Base-by-base conservation (phyloP, 495 filamentous ascomycete species). In the Xylaria nigripes region DNA sequence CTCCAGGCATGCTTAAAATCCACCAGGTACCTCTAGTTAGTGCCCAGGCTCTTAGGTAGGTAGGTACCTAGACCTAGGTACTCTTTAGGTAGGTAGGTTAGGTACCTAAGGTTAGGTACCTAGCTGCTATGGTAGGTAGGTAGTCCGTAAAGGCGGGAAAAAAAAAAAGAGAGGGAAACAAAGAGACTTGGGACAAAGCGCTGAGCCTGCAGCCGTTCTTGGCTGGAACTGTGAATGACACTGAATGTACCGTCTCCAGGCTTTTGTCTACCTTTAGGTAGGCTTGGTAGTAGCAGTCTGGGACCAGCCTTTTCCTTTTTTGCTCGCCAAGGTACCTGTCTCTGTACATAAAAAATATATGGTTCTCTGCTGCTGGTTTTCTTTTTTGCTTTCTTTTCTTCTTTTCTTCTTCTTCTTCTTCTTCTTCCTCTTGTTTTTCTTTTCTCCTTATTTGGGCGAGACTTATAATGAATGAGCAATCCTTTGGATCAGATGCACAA, bases 1-100 rank as follows among this genome's bases (percentile, higher is more conserved):
- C 68, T 18, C 44, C 43, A 40, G 72, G 72, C 73, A 76, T 77
- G 61, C 16, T 40, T 40, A 40, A 40, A 40, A 54, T 63, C 43
- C 54, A 56, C 46, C 50, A 43, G 41, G 16, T 38, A 10, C 40
- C 44, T 34, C 51, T 48, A 54, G 45, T n/a, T n/a, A n/a, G n/a
- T n/a, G n/a, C n/a, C n/a, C n/a, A n/a, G n/a, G n/a, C n/a, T n/a
- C n/a, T 12, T 36, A 13, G 32, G 32, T 36, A 36, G 32, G 32
- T 30, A 30, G 27, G 27, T 5, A 30, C 27, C 27, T 30, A 4
- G 10, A 36, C 6, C 32, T 36, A 12, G 2, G 32, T n/a, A n/a
- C n/a, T n/a, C n/a, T n/a, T n/a, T n/a, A n/a, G n/a, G n/a, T n/a
- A n/a, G n/a, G n/a, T n/a, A n/a, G n/a, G n/a, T n/a, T n/a, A n/a